Base-by-base conservation (phyloP, 2,329 filamentous ascomycete genomes). In the Ophiosphaerella narmari region DNA sequence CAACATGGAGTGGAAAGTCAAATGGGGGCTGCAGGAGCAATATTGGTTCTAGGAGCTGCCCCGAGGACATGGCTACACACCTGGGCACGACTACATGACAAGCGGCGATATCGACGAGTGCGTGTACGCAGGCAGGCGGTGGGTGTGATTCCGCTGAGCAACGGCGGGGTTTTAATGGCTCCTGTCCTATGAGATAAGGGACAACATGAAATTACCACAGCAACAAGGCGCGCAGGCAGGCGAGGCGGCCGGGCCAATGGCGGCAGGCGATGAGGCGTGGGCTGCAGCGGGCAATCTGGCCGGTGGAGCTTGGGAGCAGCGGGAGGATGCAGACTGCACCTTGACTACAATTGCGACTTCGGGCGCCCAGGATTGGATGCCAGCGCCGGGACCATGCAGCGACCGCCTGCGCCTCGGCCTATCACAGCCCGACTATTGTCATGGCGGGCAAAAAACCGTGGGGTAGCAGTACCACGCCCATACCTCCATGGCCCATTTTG, bases 201-300 rank as follows among this genome's bases (percentile, higher is more conserved):
- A 41, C 43, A 39, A 56, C 51, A 70, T 72, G 70, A 73, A 70
- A 72, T 73, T 73, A 72, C 68, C 57, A 55, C 63, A 61, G 59
- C 46, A 49, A 57, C 65, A 62, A 52, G 47, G 43, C 57, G 57
- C 50, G 53, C 46, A 55, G 50, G 50, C 48, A 42, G 35, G 53
- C 57, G 50, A 45, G 44, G 43, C 41, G 26, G 48, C 52, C 60
- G 65, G 57, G 45, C 70, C 67, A 73, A 72, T 73, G 32, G 48
- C 11, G 37, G 53, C 21, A 0, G 24, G 26, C 46, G 60, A 59
- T 54, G 57, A 51, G 57, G 57, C 63, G 65, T 67, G 67, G 64
- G 63, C 62, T 58, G 57, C 55, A 55, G 62, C 64, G 63, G 61
- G 26, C 57, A 66, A 67, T 67, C 66, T 65, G 52, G 59, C 54